phyloP scores from a whole-genome alignment of 2,329 filamentous ascomycete species.

The Pseudogymnoascus sp. region DNA sequence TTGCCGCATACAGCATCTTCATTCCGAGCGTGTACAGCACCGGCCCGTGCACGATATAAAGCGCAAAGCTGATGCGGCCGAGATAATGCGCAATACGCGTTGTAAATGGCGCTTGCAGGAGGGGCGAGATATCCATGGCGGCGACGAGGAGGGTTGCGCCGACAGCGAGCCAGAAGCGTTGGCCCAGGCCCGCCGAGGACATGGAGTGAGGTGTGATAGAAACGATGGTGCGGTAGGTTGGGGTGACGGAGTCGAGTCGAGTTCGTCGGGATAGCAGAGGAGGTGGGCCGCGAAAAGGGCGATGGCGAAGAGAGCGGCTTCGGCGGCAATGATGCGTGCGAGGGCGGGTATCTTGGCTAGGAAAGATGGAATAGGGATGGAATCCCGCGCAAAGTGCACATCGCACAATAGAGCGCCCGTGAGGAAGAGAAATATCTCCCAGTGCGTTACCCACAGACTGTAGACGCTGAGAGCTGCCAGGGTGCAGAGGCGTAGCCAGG shows the following conservation, averaged over 20 bases:
- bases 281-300: conserved; percentile 10
- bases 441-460: conserved; percentile 12
- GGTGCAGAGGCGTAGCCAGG: conserved; percentile 16
- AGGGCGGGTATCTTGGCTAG: not conserved
- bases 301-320: conserved; percentile 2
- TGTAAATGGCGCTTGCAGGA: conserved; percentile 38
- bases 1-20: conserved; percentile 14
- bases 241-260: not conserved
- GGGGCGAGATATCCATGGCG: conserved; percentile 28
- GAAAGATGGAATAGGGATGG: not conserved
- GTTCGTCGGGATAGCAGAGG: conserved; percentile 12
- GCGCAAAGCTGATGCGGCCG: conserved; percentile 47
- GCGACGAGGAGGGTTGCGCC: conserved; percentile 24
- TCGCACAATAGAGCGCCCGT: conserved; percentile 14
- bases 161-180: conserved; percentile 24
- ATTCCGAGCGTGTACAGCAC: conserved; percentile 29
- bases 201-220: not conserved
- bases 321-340: not conserved
- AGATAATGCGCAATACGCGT: conserved; percentile 44
- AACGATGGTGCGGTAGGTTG: conserved; percentile 10
- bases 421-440: conserved; percentile 17
- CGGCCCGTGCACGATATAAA: conserved; percentile 51
- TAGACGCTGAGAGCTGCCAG: conserved; percentile 23
- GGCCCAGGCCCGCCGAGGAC: conserved; percentile 13
- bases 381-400: conserved; percentile 12